Evolutionary conservation across 2,329 filamentous ascomycete genomes (phyloP).

Genomic region (Aspergillus quadricinctus): DNA sequence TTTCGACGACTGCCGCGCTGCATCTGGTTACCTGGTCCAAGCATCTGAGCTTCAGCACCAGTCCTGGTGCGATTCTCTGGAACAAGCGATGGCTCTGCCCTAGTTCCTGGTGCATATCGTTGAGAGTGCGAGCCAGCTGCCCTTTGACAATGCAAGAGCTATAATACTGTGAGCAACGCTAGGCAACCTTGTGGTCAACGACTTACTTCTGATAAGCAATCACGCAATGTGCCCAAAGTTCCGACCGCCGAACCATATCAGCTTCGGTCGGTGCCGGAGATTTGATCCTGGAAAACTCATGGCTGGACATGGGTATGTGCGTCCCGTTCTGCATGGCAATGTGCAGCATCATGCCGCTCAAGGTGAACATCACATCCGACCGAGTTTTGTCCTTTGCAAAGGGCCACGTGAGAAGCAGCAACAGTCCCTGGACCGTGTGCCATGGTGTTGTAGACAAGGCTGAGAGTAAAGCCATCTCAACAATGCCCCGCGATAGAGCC

Average conservation of each 20-base stretch:
- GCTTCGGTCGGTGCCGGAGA: conserved; percentile 27
- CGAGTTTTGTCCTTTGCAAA: conserved; percentile 32
- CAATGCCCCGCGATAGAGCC: conserved; percentile 30
- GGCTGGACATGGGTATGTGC: conserved; percentile 40
- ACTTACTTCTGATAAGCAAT: conserved; percentile 38
- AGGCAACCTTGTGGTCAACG: neutral
- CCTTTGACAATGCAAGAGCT: conserved; percentile 39
- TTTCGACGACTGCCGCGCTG: conserved; percentile 32
- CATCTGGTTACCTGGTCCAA: conserved; percentile 35
- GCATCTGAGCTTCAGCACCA: conserved; percentile 36
- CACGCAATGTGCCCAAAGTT: conserved; percentile 39
- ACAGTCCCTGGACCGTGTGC: conserved; percentile 33
- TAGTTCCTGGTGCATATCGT: conserved; percentile 34
- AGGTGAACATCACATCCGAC: conserved; percentile 32
- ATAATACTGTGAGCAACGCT: neutral
- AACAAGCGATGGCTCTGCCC: conserved; percentile 31
- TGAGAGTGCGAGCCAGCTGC: conserved; percentile 30
- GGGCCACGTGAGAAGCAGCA: conserved; percentile 39
- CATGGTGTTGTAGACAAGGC: conserved; percentile 27
- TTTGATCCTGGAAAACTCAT: conserved; percentile 38
- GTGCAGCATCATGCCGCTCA: conserved; percentile 37
- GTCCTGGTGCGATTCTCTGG: conserved; percentile 28
- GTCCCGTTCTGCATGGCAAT: conserved; percentile 42
- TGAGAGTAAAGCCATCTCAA: conserved; percentile 36
- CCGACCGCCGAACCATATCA: conserved; percentile 34